Base-by-base conservation (phyloP, 345 rosid species). In the Lumnitzera racemosa region DNA sequence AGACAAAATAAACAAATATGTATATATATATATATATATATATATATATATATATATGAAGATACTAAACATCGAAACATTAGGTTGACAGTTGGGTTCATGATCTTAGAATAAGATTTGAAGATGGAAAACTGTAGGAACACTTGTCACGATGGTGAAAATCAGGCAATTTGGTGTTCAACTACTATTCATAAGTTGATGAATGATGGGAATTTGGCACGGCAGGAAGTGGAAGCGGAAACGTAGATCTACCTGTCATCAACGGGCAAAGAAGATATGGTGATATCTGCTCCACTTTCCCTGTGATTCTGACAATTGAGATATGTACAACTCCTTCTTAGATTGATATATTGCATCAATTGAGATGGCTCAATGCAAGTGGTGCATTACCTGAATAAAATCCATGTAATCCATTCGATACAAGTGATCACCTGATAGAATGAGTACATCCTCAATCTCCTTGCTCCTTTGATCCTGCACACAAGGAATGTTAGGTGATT, bases 331-430 rank as follows among this genome's bases (percentile, higher is more conserved):
- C 10, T n/a, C 43, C 14, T 31, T 66, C 59, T n/a, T 14, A 59
- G 55, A 66, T 24, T 51, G 59, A 24, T 25, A 20, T 65, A 13
- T 29, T 36, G 10, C 43, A 4, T 36, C 43, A 3, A 9, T 36
- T 27, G 20, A 36, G 43, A 36, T 36, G 7, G 11, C 4, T 36
- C 43, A 36, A 9, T 53, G 65, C 16, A 24, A 59, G 31, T 2
- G 23, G 24, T 15, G 67, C n/a, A 50, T 68, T 69, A 87, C 98
- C 80, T 87, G 94, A 55, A 92, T 81, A 66, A 92, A 89, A 74
- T 89, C 97, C 96, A 92, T 83, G 15, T 89, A 92, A 67, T 89
- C 97, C 97, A 92, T 92, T 20, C 98, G 60, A 52, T 89, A 92
- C 55, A 92, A 78, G 61, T 92, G 98, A 77, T 92, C 98, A 23